Base-by-base conservation (phyloP, 1,284 basidiomycete species). In the Kwoniella shivajii region DNA sequence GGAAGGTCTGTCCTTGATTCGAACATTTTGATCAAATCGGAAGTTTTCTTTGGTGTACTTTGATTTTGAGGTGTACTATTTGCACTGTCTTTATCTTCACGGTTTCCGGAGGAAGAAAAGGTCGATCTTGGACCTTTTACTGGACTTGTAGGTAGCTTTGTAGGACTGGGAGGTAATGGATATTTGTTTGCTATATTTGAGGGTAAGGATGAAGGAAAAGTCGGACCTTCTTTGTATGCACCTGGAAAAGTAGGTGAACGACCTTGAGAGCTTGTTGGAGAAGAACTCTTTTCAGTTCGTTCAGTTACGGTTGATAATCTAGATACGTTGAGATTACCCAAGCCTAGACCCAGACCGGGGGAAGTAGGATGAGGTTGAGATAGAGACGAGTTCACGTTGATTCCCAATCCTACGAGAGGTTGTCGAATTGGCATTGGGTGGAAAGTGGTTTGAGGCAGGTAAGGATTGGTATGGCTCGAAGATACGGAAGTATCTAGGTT, bases 21-120 rank as follows among this genome's bases (percentile, higher is more conserved):
- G 34, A 75, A 75, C 63, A 73, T 65, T 58, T 62, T 68, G 54
- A 75, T 75, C 14, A 75, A 64, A 29, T 75, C 72, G 41, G 66
- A 69, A 0, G 72, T 64, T 46, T 66, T 67, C 43, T 63, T 69
- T 20, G 66, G 65, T 9, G 61, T 65, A 7, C 59, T 47, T 16
- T n/a, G n/a, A n/a, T n/a, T n/a, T 14, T 65, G 59, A 24, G 61
- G 61, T 10, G 60, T 61, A 24, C 58, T 53, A 24, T 31, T 18
- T 20, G 44, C 26, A 36, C 53, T 49, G 18, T 6, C 30, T 6
- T 34, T 27, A 30, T 31, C 51, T 29, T 27, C 14, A n/a, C n/a
- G 18, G 41, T 24, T 10, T 14, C 20, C 9, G 41, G 14, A n/a
- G n/a, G 45, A 34, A 3, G 46, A 48, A 20, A 43, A 54, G 13